phyloP scores from a whole-genome alignment of 345 rosid species.

The Stellera chamaejasme region DNA sequence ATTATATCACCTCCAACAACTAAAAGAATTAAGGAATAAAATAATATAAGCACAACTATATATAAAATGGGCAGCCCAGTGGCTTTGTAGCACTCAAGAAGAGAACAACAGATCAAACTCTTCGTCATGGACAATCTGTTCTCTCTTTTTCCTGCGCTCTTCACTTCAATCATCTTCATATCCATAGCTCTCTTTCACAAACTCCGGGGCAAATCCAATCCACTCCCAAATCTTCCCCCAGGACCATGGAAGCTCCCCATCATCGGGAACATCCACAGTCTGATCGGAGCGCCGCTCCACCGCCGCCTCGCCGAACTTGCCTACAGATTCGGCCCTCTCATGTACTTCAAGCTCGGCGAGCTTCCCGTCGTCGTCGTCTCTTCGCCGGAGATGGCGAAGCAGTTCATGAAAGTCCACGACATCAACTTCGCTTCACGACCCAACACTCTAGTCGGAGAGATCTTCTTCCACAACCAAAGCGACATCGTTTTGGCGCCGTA shows the following conservation, averaged over 20 bases:
- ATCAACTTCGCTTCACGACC: constrained; percentile 20
- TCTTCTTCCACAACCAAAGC: constrained; percentile 7
- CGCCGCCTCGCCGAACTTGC: constrained; percentile 18
- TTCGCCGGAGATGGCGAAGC: constrained; percentile 14
- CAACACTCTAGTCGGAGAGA: not conserved
- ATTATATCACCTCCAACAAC: too few relatives aligned
- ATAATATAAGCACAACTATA: too few relatives aligned
- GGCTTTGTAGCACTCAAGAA: too few relatives aligned
- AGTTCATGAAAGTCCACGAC: constrained; percentile 25
- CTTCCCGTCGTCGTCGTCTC: constrained; percentile 17
- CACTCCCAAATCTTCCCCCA: constrained; percentile 15
- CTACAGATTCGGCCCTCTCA: constrained; percentile 18
- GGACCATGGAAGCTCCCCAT: constrained; percentile 26
- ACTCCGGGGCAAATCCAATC: not conserved
- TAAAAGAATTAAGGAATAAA: too few relatives aligned
- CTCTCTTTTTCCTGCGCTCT: not conserved
- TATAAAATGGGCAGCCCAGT: too few relatives aligned
- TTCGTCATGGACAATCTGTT: too few relatives aligned
- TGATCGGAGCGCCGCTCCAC: constrained; percentile 17
- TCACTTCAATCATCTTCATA: not conserved
- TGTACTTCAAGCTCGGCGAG: constrained; percentile 25
- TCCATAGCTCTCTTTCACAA: not conserved
- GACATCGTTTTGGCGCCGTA: constrained; percentile 11
- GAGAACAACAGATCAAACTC: too few relatives aligned
- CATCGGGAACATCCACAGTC: constrained; percentile 26